Conservation (phyloP, 2,329 filamentous ascomycete genomes). For the Fusarium phyllophilum region DNA sequence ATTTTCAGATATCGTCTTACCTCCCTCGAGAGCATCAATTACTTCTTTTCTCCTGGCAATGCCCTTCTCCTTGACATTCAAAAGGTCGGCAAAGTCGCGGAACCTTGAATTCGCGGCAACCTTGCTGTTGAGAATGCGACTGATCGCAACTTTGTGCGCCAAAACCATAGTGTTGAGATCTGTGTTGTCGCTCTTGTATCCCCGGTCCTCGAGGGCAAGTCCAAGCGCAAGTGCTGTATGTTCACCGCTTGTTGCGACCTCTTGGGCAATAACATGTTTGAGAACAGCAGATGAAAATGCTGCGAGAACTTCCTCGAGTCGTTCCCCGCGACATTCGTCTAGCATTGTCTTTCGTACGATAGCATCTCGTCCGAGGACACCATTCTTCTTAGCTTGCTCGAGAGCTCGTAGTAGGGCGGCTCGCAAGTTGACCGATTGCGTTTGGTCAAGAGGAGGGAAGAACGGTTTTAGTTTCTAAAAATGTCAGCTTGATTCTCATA, state of each 20-base stretch:
- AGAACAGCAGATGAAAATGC: constrained; percentile 86
- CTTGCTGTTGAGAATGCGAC: constrained; percentile 68
- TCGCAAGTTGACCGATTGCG: constrained; percentile 91
- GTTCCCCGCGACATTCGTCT: constrained; percentile 93
- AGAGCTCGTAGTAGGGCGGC: constrained; percentile 83
- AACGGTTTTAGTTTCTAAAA: constrained; percentile 84
- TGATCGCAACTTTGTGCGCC: constrained; percentile 76
- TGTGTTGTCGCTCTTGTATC: constrained; percentile 63
- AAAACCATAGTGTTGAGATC: constrained; percentile 74
- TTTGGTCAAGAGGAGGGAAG: constrained; percentile 88
- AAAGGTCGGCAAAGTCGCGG: constrained; percentile 69
- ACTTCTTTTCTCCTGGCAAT: constrained; percentile 65
- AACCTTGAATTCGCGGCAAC: constrained; percentile 68
- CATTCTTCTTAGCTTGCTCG: constrained; percentile 88
- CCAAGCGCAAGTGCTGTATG: constrained; percentile 61
- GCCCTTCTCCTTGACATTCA: constrained; percentile 71
- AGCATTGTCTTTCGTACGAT: constrained; percentile 93
- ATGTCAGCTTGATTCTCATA: not conserved
- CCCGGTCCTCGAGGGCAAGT: constrained; percentile 68
- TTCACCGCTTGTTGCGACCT: constrained; percentile 50
- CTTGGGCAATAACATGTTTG: constrained; percentile 69
- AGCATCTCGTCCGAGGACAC: constrained; percentile 79
- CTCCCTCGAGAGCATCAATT: constrained; percentile 47
- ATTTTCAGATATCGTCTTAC: constrained; percentile 53
- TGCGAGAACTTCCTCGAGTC: constrained; percentile 86